These are phyloP conservation scores for Xylaria sp. DNA, from an alignment of 2,329 filamentous ascomycete genomes.

Conservation along the genomic window DNA sequence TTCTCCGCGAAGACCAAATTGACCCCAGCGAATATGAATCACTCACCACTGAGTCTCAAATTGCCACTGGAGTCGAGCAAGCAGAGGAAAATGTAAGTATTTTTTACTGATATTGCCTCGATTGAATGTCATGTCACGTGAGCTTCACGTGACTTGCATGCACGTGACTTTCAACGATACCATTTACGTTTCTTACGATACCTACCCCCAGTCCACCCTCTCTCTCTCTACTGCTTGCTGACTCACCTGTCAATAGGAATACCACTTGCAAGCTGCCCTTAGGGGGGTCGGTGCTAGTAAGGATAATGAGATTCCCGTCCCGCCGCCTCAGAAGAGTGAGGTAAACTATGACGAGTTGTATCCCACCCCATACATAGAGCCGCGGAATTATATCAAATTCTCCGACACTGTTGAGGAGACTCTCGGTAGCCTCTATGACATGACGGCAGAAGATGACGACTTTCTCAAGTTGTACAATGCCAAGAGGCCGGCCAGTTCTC, in stretches of 20 bases:
- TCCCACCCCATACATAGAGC: constrained; percentile 75
- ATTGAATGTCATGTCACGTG: constrained; percentile 52
- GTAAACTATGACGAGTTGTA: constrained; percentile 91
- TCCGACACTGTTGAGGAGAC: constrained; percentile 98
- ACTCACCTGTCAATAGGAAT: constrained; percentile 65
- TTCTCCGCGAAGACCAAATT: constrained; percentile 89
- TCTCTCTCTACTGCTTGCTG: constrained; percentile 22
- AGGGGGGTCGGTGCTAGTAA: constrained; percentile 58
- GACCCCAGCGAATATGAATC: constrained; percentile 85
- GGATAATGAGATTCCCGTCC: constrained; percentile 67
- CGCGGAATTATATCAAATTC: constrained; percentile 93
- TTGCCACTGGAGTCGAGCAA: constrained; percentile 96
- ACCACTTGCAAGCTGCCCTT: constrained; percentile 85
- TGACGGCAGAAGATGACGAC: constrained; percentile 86
- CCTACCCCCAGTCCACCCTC: constrained; percentile 6
- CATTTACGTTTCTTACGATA: constrained; percentile 9
- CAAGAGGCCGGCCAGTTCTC: constrained; percentile 64
- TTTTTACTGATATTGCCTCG: constrained; percentile 37
- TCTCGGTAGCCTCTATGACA: constrained; percentile 87
- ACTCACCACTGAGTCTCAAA: constrained; percentile 79
- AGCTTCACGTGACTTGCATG: constrained; percentile 45
- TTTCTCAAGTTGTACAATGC: constrained; percentile 85
- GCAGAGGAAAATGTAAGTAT: constrained; percentile 96
- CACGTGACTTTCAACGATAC: no score
- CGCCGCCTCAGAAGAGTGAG: constrained; percentile 64